Conservation (phyloP, 1,284 basidiomycete genomes). For the Ceratobasidium sp. region DNA sequence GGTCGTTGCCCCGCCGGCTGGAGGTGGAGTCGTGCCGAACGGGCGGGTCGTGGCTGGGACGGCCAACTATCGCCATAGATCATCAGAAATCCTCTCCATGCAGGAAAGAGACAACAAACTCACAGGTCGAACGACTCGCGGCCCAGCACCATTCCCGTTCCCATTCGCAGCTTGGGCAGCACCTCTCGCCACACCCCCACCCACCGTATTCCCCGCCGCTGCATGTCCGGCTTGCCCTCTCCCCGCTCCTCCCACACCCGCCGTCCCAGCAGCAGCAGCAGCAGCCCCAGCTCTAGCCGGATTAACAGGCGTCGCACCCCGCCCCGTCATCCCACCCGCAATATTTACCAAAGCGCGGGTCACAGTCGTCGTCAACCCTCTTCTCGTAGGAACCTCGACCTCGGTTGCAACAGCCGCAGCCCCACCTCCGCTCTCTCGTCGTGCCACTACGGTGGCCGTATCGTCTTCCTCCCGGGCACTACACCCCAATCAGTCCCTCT, state of each 20-base stretch:
- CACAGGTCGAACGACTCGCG: neutral
- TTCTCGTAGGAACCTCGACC: constrained; percentile 17
- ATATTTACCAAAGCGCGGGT: constrained; percentile 24
- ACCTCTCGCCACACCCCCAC: too few relatives aligned
- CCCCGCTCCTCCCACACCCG: too few relatives aligned
- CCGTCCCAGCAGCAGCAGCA: neutral
- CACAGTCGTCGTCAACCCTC: constrained; percentile 15
- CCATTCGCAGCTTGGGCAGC: too few relatives aligned
- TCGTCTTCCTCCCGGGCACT: constrained; percentile 31
- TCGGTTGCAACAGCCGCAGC: constrained; percentile 22
- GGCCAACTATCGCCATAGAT: neutral
- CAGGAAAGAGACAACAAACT: neutral
- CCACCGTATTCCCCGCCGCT: too few relatives aligned
- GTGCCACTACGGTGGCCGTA: neutral
- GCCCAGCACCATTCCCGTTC: neutral
- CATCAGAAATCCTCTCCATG: neutral
- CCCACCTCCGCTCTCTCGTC: neutral
- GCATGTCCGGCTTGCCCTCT: too few relatives aligned
- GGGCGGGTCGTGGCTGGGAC: neutral
- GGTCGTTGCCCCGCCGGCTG: neutral
- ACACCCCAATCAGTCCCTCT: neutral
- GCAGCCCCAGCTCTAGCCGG: neutral
- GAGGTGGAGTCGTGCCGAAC: neutral
- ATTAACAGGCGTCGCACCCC: neutral
- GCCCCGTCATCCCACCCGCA: constrained; percentile 13